Evolutionary conservation across 306 rosid genomes (phyloP).

Genomic region (Pterocarpus macrocarpus): DNA sequence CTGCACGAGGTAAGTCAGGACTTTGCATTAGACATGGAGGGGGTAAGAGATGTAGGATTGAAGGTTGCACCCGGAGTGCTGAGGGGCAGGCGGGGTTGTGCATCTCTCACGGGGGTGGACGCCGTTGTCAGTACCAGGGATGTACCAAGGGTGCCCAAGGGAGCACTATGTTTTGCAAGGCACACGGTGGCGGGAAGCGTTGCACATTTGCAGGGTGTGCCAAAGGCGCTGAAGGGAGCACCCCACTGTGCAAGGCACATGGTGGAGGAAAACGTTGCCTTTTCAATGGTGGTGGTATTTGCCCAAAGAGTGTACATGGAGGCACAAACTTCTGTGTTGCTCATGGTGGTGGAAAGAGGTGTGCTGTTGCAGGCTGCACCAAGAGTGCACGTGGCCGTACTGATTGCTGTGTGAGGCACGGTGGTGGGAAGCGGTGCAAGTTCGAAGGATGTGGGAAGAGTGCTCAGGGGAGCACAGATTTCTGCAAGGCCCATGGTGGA

Average conservation of each 20-base stretch:
- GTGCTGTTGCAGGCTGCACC: slow-evolving; percentile 87
- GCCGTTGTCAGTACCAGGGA: slow-evolving; percentile 76
- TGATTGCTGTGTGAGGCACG: slow-evolving; percentile 94
- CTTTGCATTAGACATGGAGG: slow-evolving; percentile 99
- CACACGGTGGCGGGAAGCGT: slow-evolving; percentile 99
- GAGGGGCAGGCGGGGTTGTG: slow-evolving; percentile 98
- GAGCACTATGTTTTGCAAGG: slow-evolving; percentile 95
- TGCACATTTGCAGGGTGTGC: slow-evolving; percentile 88
- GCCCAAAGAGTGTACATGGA: slow-evolving; percentile 98
- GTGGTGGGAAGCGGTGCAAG: slow-evolving; percentile 96
- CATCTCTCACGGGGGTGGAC: slow-evolving; percentile 98
- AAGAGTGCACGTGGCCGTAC: slow-evolving; percentile 99
- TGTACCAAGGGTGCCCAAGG: slow-evolving; percentile 97
- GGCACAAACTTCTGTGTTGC: slow-evolving; percentile 98
- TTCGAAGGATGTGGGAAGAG: slow-evolving; percentile 84
- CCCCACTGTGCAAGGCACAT: slow-evolving; percentile 97
- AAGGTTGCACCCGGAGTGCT: slow-evolving; percentile 90
- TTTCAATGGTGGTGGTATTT: slow-evolving; percentile 92
- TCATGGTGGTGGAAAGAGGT: slow-evolving; percentile 99
- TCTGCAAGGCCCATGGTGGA: slow-evolving; percentile 99
- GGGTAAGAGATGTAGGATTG: slow-evolving; percentile 88
- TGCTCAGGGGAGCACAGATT: slow-evolving; percentile 99
- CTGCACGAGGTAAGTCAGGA: slow-evolving; percentile 97
- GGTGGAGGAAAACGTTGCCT: slow-evolving; percentile 99
- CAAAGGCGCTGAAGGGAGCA: slow-evolving; percentile 99